Conservation (phyloP, 2,329 filamentous ascomycete genomes). For the Monosporascus sp. region DNA sequence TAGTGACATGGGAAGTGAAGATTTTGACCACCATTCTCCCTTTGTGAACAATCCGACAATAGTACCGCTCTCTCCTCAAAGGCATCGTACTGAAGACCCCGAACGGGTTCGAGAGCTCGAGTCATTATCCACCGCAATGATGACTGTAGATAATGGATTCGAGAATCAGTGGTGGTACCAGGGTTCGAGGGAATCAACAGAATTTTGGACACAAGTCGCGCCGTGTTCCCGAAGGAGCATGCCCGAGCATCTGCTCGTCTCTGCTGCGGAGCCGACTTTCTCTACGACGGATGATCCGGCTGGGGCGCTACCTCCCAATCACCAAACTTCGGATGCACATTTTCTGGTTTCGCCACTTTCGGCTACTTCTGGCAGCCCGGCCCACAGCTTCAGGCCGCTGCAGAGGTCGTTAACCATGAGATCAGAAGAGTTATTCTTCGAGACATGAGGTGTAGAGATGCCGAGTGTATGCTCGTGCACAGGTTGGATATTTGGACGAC, state of each 20-base stretch:
- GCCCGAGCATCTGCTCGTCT: neutral
- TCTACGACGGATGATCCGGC: neutral
- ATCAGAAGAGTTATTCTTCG: neutral
- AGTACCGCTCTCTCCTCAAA: slow-evolving; percentile 15
- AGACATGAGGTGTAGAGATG: neutral
- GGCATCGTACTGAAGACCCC: slow-evolving; percentile 27
- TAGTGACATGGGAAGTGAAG: slow-evolving; percentile 23
- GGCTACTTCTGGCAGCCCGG: neutral
- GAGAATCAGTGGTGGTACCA: slow-evolving; percentile 55
- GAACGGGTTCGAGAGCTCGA: slow-evolving; percentile 37
- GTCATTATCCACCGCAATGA: slow-evolving; percentile 46
- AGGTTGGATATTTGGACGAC: no score
- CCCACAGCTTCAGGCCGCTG: neutral
- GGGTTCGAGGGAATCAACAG: slow-evolving; percentile 29
- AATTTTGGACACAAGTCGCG: slow-evolving; percentile 3
- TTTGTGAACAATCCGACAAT: slow-evolving; percentile 19
- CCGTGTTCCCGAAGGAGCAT: neutral
- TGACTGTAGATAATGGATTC: slow-evolving; percentile 54
- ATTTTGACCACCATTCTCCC: slow-evolving; percentile 11
- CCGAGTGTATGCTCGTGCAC: neutral
- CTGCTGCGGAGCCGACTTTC: neutral
- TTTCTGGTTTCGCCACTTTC: neutral
- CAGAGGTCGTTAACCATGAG: neutral
- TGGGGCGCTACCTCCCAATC: neutral
- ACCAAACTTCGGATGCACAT: neutral